A percentile compares a stretch with the other conserved stretches of the same genome.
These are phyloP conservation scores for Haplosporangium sp. DNA, from an alignment of 371 early-diverging fungal species.

Conservation along the genomic window DNA sequence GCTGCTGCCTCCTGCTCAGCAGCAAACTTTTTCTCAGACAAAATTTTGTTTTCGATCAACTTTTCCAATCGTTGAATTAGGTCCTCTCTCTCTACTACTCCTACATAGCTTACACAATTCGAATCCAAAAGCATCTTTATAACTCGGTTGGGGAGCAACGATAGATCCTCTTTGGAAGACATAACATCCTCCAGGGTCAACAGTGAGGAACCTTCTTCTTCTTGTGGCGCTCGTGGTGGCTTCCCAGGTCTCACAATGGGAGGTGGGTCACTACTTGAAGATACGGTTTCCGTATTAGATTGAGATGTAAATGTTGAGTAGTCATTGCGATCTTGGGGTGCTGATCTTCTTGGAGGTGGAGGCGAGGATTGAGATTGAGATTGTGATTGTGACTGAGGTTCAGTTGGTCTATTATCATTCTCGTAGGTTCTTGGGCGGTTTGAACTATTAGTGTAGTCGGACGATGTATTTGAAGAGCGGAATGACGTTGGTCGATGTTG, in stretches of 20 bases:
- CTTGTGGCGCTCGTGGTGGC: constrained; percentile 29
- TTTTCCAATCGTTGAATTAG: constrained; percentile 22
- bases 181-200: constrained; percentile 38
- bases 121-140: constrained; percentile 37
- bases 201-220: background rate
- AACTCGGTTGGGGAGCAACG: constrained; percentile 34
- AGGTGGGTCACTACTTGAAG: background rate
- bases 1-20: constrained; percentile 4
- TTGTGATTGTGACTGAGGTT: constrained; percentile 7
- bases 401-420: background rate
- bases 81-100: constrained; percentile 40
- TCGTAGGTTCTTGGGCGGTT: too few relatives aligned
- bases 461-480: too few relatives aligned
- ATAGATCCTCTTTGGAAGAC: constrained; percentile 9
- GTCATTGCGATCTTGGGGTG: constrained; percentile 35
- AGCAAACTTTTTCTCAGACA: constrained; percentile 6
- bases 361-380: constrained; percentile 1
- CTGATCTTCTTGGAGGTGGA: constrained; percentile 7
- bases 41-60: constrained; percentile 15
- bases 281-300: background rate
- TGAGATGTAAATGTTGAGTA: background rate
- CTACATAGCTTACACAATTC: constrained; percentile 28
- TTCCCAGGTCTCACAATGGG: background rate
- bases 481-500: constrained; percentile 1
- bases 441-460: too few relatives aligned